A percentile compares a stretch with the other conserved stretches of the same genome.
Conservation (phyloP, 805 yeast species). For the Hermanozyma aechmeae region DNA sequence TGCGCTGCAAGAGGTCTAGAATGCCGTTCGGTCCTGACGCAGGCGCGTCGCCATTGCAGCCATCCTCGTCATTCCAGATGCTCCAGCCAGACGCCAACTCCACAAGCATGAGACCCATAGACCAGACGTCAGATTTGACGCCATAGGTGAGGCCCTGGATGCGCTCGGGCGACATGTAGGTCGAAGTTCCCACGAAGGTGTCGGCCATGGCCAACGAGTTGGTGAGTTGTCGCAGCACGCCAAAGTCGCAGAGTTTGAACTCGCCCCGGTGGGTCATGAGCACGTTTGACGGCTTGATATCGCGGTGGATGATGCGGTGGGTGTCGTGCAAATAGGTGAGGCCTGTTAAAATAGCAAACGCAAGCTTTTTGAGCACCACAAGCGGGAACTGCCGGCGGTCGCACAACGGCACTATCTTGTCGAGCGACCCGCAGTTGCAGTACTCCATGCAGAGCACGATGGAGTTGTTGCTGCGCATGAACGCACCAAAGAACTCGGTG, state of each 20-base stretch:
- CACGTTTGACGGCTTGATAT: constrained; percentile 92
- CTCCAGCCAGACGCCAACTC: constrained; percentile 82
- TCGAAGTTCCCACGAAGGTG: constrained; percentile 96
- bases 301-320: constrained; percentile 89
- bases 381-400: constrained; percentile 38
- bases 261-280: constrained; percentile 79
- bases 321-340: constrained; percentile 70
- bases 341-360: constrained; percentile 72
- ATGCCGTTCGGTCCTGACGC: constrained; percentile 67
- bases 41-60: constrained; percentile 2
- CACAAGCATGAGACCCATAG: constrained; percentile 80
- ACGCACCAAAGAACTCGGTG: constrained; percentile 87
- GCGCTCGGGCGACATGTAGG: constrained; percentile 95
- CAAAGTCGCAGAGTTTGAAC: constrained; percentile 91
- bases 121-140: constrained; percentile 97
- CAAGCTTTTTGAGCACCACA: constrained; percentile 59
- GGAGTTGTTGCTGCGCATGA: constrained; percentile 51
- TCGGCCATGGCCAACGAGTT: constrained; percentile 83
- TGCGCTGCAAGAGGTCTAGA: constrained; percentile 80
- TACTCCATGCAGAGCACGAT: constrained; percentile 93
- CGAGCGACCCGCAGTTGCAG: constrained; percentile 90
- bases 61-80: constrained; percentile 58
- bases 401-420: constrained; percentile 58
- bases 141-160: constrained; percentile 92
- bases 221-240: constrained; percentile 85